These are phyloP conservation scores for Cryomyces minteri DNA, from an alignment of 495 filamentous ascomycete species.

Conservation along the genomic window DNA sequence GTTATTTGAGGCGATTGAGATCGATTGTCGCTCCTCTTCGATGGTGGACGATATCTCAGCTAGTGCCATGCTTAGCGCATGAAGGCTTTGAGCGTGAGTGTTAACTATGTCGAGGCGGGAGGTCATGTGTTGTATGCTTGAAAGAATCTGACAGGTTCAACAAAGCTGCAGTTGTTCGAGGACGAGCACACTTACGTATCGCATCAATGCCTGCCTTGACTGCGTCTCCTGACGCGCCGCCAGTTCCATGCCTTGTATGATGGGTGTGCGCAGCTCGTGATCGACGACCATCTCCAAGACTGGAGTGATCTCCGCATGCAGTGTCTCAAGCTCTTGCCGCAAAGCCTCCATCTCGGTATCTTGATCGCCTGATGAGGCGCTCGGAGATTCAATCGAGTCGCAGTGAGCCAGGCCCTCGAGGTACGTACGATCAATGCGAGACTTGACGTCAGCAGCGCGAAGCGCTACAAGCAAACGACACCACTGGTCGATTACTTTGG, in stretches of 20 bases:
- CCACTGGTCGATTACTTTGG: conserved; percentile 14
- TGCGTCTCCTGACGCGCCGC: background rate
- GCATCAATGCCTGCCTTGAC: background rate
- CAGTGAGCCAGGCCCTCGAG: conserved; percentile 1
- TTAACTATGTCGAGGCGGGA: background rate
- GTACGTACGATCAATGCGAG: conserved; percentile 12
- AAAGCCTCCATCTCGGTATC: conserved; percentile 10
- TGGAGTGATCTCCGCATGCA: conserved; percentile 15
- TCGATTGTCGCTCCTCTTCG: background rate
- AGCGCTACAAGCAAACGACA: conserved; percentile 15
- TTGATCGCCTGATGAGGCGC: conserved; percentile 1
- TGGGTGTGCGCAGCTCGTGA: conserved; percentile 7
- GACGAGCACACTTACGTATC: background rate
- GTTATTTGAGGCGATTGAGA: background rate
- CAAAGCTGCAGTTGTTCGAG: no score
- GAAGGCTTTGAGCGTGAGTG: background rate
- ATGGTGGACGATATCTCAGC: background rate
- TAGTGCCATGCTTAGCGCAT: background rate
- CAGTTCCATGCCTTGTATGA: conserved; percentile 1
- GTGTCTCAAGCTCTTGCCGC: conserved; percentile 10
- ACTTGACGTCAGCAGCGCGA: conserved; percentile 11
- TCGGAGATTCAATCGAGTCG: background rate
- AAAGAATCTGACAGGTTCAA: background rate
- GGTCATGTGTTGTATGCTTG: background rate
- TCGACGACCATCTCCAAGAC: conserved; percentile 19